These are phyloP conservation scores for Akanthomyces muscarius DNA, from an alignment of 2,329 filamentous ascomycete species.

Conservation along the genomic window DNA sequence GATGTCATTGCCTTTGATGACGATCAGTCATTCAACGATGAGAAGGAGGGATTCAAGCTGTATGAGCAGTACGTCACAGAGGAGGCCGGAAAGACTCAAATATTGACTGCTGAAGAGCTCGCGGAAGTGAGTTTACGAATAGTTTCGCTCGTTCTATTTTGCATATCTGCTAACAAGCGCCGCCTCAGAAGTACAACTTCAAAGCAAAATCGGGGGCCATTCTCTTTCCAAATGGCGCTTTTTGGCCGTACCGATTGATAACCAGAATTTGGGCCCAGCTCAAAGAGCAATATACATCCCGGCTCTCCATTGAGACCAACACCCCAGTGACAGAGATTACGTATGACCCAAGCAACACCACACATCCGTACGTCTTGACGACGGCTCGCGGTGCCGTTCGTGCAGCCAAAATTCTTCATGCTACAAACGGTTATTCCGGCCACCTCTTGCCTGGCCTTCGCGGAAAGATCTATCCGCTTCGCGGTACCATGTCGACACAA, in stretches of 20 bases:
- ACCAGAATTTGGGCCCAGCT: constrained; percentile 37
- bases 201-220: constrained; percentile 28
- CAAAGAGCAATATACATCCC: constrained; percentile 22
- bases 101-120: not conserved
- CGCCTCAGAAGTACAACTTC: constrained; percentile 23
- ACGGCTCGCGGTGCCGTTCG: constrained; percentile 43
- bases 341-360: constrained; percentile 15
- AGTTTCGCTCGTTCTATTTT: not conserved
- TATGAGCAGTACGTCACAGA: constrained; percentile 22
- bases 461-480: constrained; percentile 39
- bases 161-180: not conserved
- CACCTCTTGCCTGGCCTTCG: constrained; percentile 47
- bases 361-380: constrained; percentile 35
- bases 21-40: constrained; percentile 21
- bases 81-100: constrained; percentile 12
- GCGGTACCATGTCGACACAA: constrained; percentile 48
- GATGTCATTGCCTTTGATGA: constrained; percentile 19
- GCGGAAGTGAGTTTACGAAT: not conserved
- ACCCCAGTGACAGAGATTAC: constrained; percentile 30
- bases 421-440: constrained; percentile 50
- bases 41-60: constrained; percentile 18
- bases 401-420: constrained; percentile 49
- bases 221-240: constrained; percentile 31
- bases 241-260: constrained; percentile 47
- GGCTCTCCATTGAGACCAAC: constrained; percentile 34